Base-by-base conservation (phyloP, 2,329 filamentous ascomycete genomes). In the Ophiocordyceps polyrhachis-furcata region DNA sequence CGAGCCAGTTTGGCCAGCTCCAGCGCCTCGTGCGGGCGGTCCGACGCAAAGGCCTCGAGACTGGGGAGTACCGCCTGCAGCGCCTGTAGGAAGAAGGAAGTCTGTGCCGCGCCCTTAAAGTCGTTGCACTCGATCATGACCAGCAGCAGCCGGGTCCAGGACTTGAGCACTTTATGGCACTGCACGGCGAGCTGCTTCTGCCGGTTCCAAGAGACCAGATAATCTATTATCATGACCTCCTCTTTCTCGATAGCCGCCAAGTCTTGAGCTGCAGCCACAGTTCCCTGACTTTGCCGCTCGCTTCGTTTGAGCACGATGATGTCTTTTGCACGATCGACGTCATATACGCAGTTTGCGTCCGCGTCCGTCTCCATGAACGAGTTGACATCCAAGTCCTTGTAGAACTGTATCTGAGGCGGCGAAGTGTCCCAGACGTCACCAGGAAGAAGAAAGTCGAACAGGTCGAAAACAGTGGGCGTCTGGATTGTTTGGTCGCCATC, bases 21-120 rank as follows among this genome's bases (percentile, higher is more conserved):
- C 23, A 81, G 66, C 3, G 85, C 83, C 45, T 87, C 80, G 14
- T 70, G 68, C 1, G 79, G 69, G 46, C 81, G 77, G 11, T 82
- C 76, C 5, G 75, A 70, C 46, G 85, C 77, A 43, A 83, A 81
- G 17, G 72, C 72, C 57, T 96, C 89, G 13, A 98, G 72, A 50
- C 86, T 93, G 0, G 91, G 88, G 7, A 95, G 70, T 43, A 93
- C 83, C 14, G 89, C 75, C 56, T 96, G 88, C 5, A 98, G 69
- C 0, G 83, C 80, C 57, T 93, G 86, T 12, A 96, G 65, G 45
- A 93, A 79, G 57, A 95, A 88, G 0, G 81, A 76, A 5, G 79
- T 79, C 55, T 81, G 81, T 28, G 74, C 74, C 2, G 74, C 74
- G 44, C 76, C 73, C 47, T 83, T 81, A 57, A 93, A 81, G 44